Conservation (phyloP, 2,329 filamentous ascomycete genomes). For the Emericellopsis atlantica region DNA sequence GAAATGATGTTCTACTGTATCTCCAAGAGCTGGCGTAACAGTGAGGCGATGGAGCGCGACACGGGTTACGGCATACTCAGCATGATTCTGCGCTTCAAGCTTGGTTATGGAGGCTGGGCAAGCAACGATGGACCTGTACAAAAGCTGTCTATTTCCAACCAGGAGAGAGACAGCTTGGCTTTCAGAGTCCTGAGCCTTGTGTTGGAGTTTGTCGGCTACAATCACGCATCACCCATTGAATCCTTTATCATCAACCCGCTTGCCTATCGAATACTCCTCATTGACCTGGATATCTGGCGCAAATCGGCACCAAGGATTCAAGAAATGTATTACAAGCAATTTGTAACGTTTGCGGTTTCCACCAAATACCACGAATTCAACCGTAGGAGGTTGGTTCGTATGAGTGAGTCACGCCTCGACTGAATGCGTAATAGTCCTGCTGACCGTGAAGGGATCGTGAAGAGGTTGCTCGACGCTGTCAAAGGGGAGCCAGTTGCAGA, state of each 20-base stretch:
- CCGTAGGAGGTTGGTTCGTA: constrained; percentile 69
- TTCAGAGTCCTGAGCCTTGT: constrained; percentile 63
- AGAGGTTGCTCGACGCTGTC: constrained; percentile 76
- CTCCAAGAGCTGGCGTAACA: constrained; percentile 89
- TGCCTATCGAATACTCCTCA: constrained; percentile 81
- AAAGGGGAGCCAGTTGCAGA: constrained; percentile 70
- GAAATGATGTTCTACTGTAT: constrained; percentile 79
- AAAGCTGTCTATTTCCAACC: constrained; percentile 31
- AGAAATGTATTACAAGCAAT: constrained; percentile 86
- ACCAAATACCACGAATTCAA: constrained; percentile 94
- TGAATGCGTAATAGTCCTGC: background rate
- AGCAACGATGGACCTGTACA: constrained; percentile 15
- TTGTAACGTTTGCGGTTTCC: constrained; percentile 73
- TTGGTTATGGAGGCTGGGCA: constrained; percentile 38
- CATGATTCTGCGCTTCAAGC: constrained; percentile 71
- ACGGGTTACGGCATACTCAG: constrained; percentile 86
- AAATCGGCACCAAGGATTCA: constrained; percentile 65
- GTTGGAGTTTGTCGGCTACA: constrained; percentile 80
- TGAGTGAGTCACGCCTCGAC: constrained; percentile 50
- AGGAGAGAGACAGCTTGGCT: constrained; percentile 41
- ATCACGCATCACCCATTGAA: constrained; percentile 63
- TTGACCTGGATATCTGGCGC: constrained; percentile 91
- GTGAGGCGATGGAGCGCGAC: constrained; percentile 93
- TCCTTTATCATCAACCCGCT: constrained; percentile 94
- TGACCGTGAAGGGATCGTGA: constrained; percentile 59